These are phyloP conservation scores for Herpetomonas tarakana DNA, from an alignment of 208 protist genomes.

Conservation along the genomic window DNA sequence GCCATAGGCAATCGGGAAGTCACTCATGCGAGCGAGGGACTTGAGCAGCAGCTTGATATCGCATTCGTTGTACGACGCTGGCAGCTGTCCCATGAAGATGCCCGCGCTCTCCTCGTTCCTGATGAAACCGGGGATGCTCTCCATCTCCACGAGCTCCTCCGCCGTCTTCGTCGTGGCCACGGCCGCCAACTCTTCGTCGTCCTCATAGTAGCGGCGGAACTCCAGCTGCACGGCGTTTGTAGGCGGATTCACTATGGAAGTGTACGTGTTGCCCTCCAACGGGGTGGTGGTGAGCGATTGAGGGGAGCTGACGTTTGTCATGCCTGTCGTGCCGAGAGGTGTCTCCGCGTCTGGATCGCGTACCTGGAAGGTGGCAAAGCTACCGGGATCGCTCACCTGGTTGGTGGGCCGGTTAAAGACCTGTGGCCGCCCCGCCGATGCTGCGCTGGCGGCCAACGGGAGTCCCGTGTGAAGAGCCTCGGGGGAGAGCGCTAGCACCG, in stretches of 20 bases:
- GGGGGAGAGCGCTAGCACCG: not conserved
- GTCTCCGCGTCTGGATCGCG: not conserved
- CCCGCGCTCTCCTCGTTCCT: slow-evolving; percentile 48
- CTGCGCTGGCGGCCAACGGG: too few relatives aligned
- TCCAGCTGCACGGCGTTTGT: not conserved
- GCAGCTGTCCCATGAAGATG: slow-evolving; percentile 81
- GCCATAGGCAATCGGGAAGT: not conserved
- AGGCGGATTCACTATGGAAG: not conserved
- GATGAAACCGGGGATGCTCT: slow-evolving; percentile 8
- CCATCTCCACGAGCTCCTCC: not conserved
- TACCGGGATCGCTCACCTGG: not conserved
- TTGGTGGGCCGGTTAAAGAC: not conserved
- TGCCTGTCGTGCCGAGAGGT: not conserved
- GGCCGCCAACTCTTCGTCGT: not conserved
- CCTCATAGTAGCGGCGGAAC: not conserved
- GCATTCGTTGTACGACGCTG: slow-evolving; percentile 66
- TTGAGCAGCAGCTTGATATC: slow-evolving; percentile 70
- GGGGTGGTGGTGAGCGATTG: not conserved
- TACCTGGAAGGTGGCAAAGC: not conserved
- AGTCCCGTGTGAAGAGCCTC: not conserved
- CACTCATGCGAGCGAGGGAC: slow-evolving; percentile 48
- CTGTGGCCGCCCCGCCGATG: too few relatives aligned
- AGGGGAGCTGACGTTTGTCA: not conserved
- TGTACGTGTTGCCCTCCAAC: not conserved
- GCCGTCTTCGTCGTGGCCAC: not conserved